Percentiles rank a stretch among this genome's conserved stretches.
phyloP scores from a whole-genome alignment of 805 yeast species.

The Blastobotrys attinorum region DNA sequence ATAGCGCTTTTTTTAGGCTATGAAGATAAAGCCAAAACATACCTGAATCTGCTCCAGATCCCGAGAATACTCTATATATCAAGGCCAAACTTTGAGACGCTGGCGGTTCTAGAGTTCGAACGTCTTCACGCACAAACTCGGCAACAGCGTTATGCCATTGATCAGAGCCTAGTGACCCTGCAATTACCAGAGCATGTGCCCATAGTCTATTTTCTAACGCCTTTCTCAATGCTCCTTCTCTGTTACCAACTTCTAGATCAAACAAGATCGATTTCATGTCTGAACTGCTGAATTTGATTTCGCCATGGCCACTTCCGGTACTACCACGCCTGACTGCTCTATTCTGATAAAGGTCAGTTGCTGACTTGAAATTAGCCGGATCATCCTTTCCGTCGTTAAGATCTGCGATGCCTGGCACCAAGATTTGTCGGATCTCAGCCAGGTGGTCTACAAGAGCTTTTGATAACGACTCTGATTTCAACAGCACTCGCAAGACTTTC shows the following conservation, averaged over 20 bases:
- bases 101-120: constrained; percentile 31
- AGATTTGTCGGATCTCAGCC: constrained; percentile 16
- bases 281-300: constrained; percentile 11
- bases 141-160: constrained; percentile 51
- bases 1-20: not conserved
- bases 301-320: constrained; percentile 3
- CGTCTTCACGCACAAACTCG: constrained; percentile 45
- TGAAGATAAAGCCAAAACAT: constrained; percentile 7
- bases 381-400: constrained; percentile 12
- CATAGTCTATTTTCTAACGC: constrained; percentile 62
- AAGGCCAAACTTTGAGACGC: constrained; percentile 40
- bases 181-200: constrained; percentile 67
- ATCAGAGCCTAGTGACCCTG: constrained; percentile 57
- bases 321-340: not conserved
- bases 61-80: constrained; percentile 56
- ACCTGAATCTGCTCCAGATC: constrained; percentile 44
- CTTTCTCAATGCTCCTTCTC: constrained; percentile 53
- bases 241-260: constrained; percentile 41
- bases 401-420: constrained; percentile 19
- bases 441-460: constrained; percentile 24
- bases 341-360: constrained; percentile 20
- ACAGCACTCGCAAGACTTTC: constrained; percentile 29
- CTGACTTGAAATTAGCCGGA: constrained; percentile 17
- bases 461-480: constrained; percentile 17
- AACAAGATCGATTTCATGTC: constrained; percentile 16